These are phyloP conservation scores for Penicillium sp. DNA, from an alignment of 2,329 filamentous ascomycete species.

Conservation along the genomic window DNA sequence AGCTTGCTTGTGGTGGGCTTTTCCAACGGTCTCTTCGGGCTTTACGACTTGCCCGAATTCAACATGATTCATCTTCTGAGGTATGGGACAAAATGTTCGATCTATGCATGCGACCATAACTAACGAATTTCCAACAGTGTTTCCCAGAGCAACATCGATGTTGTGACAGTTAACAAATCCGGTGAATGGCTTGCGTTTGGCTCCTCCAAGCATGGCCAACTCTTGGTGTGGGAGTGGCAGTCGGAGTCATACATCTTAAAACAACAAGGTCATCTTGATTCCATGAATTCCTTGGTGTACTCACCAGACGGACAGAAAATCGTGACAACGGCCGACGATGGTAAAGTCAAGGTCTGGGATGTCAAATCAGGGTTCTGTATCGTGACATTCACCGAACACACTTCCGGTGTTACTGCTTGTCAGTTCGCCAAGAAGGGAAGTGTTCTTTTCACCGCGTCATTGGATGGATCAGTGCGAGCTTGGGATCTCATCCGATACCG, in stretches of 20 bases:
- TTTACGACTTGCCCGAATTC: constrained; percentile 96
- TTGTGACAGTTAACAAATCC: constrained; percentile 88
- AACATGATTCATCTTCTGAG: constrained; percentile 85
- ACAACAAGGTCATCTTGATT: constrained; percentile 95
- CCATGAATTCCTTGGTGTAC: constrained; percentile 91
- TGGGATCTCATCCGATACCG: constrained; percentile 97
- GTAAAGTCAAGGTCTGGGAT: constrained; percentile 99
- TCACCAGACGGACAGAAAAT: constrained; percentile 92
- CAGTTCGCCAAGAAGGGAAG: constrained; percentile 95
- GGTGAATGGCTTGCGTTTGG: constrained; percentile 98
- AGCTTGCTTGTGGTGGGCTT: constrained; percentile 97
- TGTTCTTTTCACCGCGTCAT: constrained; percentile 90
- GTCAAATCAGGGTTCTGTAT: constrained; percentile 95
- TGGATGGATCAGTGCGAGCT: constrained; percentile 91
- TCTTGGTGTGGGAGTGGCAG: constrained; percentile 99
- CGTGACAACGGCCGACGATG: constrained; percentile 92
- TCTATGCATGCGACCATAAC: neutral
- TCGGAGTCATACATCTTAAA: constrained; percentile 98
- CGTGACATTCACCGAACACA: constrained; percentile 97
- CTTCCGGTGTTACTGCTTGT: constrained; percentile 87
- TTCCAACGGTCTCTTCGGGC: constrained; percentile 87
- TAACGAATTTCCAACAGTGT: constrained; percentile 65
- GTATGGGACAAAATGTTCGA: constrained; percentile 33
- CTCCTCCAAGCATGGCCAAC: constrained; percentile 89
- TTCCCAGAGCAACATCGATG: constrained; percentile 95